Conservation (phyloP, 2,329 filamentous ascomycete species). For the Epicoccum sorghinum region DNA sequence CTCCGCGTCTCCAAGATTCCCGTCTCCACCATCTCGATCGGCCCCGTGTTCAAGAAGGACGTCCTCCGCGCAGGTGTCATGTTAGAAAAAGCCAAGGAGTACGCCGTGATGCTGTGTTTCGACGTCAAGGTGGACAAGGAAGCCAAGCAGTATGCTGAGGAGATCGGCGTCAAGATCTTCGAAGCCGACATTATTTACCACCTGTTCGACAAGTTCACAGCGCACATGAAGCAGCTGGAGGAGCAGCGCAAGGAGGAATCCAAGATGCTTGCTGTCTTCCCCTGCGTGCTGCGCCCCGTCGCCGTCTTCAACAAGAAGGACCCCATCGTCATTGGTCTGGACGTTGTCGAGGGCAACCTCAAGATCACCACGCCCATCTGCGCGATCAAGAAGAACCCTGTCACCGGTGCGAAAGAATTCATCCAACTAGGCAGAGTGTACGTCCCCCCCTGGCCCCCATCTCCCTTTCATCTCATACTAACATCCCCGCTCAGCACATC, state of each 20-base stretch:
- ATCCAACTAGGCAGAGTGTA: constrained; percentile 90
- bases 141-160: constrained; percentile 86
- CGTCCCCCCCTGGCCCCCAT: constrained; percentile 51
- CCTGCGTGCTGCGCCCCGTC: constrained; percentile 86
- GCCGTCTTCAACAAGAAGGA: constrained; percentile 98
- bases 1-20: constrained; percentile 95
- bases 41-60: constrained; percentile 96
- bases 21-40: constrained; percentile 95
- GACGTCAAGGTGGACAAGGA: constrained; percentile 99
- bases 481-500: constrained; percentile 67
- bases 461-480: background rate
- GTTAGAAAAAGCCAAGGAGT: constrained; percentile 94
- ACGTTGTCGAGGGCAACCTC: constrained; percentile 89
- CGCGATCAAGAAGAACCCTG: constrained; percentile 79
- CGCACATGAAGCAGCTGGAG: constrained; percentile 85
- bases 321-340: constrained; percentile 93
- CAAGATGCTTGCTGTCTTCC: constrained; percentile 96
- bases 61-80: constrained; percentile 93
- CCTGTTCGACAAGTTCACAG: constrained; percentile 94
- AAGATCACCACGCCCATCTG: constrained; percentile 88
- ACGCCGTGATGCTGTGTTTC: constrained; percentile 99
- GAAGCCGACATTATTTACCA: constrained; percentile 99
- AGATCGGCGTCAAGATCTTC: constrained; percentile 96
- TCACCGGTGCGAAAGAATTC: constrained; percentile 82
- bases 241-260: constrained; percentile 96